Base-by-base conservation (phyloP, 148 eudicot genomes). In the Rhododendron griersonianum region DNA sequence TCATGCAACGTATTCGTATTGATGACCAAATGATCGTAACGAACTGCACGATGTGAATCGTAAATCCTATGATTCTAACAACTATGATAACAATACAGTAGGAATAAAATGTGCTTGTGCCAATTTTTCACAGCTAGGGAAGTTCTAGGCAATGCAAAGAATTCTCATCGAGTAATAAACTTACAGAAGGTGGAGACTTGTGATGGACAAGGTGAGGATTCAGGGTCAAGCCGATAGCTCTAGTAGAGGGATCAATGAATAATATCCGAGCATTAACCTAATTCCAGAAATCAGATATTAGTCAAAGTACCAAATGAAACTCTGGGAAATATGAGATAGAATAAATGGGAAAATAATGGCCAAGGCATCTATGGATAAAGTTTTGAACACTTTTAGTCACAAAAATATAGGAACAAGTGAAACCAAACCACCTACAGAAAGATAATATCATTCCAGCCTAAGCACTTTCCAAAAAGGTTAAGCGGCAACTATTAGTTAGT, bases 221-320 rank as follows among this genome's bases (percentile, higher is more conserved):
- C 92, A 97, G 88, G 41, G 99, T 97, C 89, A 97, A 89, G 51
- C 99, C 98, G 80, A 97, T 90, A 82, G 99, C 99, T 89, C 99
- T 94, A 37, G 95, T 94, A 85, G 95, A 91, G 47, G 98, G 99
- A 90, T 97, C 99, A 84, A 97, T 88, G 84, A 97, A 97, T 84
- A 97, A 91, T 89, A 97, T 92, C 84, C 99, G 96, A 37, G 99
- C 99, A 91, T 93, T 93, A 84, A 95, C 94, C 98, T 95, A 82
- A 67, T 44, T 59, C 35, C 84, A 67, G 76, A 84, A 41, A 80
- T 80, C 75, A 83, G 45, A 33, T 18, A 69, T 75, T 39, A 55
- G 76, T 5, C 23, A 41, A 65, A 63, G 78, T 37, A 88, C 1
- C 76, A 76, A 57, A 59, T 74, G 51, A 35, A 86, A 84, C 45